phyloP scores from a whole-genome alignment of 192 early-diverging fungal species.

The Entomortierella parvispora region DNA sequence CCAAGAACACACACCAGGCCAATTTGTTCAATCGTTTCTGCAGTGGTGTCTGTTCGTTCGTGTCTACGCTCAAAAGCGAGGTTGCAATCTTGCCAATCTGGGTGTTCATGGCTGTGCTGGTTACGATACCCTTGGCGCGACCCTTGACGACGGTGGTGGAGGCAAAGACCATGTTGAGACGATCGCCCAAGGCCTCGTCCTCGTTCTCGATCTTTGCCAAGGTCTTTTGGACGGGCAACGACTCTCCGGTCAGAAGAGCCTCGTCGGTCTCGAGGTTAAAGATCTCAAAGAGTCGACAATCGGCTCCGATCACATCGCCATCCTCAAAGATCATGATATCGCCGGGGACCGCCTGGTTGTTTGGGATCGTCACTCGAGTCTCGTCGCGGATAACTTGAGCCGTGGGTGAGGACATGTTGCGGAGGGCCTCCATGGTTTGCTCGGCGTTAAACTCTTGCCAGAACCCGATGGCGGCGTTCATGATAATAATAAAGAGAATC shows the following conservation, averaged over 20 bases:
- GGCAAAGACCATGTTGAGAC: slow-evolving; percentile 90
- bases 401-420: slow-evolving; percentile 87
- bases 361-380: slow-evolving; percentile 75
- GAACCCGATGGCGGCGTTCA: slow-evolving; percentile 91
- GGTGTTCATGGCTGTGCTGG: slow-evolving; percentile 80
- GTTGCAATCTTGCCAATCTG: slow-evolving; percentile 94
- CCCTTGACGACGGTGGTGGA: slow-evolving; percentile 89
- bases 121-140: slow-evolving; percentile 90
- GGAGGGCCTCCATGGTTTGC: slow-evolving; percentile 92
- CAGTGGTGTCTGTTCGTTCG: slow-evolving; percentile 66
- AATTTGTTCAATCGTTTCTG: slow-evolving; percentile 74
- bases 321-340: slow-evolving; percentile 91
- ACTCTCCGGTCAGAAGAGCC: slow-evolving; percentile 91
- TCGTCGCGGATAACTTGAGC: slow-evolving; percentile 88
- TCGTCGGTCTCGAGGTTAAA: slow-evolving; percentile 93
- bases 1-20: slow-evolving; percentile 77
- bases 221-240: slow-evolving; percentile 80
- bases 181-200: slow-evolving; percentile 83
- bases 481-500: slow-evolving; percentile 77
- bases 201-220: slow-evolving; percentile 70
- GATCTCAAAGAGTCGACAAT: slow-evolving; percentile 84
- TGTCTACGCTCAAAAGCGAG: slow-evolving; percentile 71
- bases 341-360: slow-evolving; percentile 81
- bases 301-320: slow-evolving; percentile 93
- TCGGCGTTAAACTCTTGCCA: slow-evolving; percentile 92